Evolutionary conservation across 2,329 filamentous ascomycete species (phyloP).

Genomic region (Neonectria neomacrospora): DNA sequence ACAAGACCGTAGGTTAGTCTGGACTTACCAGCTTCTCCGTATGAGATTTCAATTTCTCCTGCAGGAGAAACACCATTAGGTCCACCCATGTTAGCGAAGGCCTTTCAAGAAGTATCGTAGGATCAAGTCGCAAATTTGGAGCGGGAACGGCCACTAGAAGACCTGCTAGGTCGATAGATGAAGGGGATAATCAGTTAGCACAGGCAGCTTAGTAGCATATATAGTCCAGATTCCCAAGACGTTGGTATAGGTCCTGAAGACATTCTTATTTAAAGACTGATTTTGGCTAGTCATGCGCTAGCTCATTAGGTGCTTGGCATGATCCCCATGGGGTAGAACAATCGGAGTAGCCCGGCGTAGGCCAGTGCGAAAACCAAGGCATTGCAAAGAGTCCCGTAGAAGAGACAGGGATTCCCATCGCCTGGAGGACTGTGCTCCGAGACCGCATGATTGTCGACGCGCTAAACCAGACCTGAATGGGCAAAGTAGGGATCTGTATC

Average conservation of each 20-base stretch:
- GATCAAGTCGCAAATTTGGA: neutral
- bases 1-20: neutral
- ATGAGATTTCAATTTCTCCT: conserved; percentile 18
- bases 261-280: neutral
- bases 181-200: neutral
- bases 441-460: conserved; percentile 10
- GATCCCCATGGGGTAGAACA: conserved; percentile 23
- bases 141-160: neutral
- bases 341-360: conserved; percentile 1
- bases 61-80: conserved; percentile 7
- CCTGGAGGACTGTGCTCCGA: conserved; percentile 17
- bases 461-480: neutral
- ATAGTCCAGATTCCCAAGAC: neutral
- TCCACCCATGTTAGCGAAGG: conserved; percentile 5
- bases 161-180: neutral
- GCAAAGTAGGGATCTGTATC: neutral
- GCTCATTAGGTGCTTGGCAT: neutral
- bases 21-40: conserved; percentile 13
- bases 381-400: neutral
- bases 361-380: neutral
- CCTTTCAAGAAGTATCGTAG: neutral
- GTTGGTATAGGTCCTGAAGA: neutral
- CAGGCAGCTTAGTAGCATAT: conserved; percentile 9
- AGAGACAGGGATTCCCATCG: neutral
- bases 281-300: conserved; percentile 9